phyloP scores from a whole-genome alignment of 768 basidiomycete species.

The Melanogaster broomeanus region DNA sequence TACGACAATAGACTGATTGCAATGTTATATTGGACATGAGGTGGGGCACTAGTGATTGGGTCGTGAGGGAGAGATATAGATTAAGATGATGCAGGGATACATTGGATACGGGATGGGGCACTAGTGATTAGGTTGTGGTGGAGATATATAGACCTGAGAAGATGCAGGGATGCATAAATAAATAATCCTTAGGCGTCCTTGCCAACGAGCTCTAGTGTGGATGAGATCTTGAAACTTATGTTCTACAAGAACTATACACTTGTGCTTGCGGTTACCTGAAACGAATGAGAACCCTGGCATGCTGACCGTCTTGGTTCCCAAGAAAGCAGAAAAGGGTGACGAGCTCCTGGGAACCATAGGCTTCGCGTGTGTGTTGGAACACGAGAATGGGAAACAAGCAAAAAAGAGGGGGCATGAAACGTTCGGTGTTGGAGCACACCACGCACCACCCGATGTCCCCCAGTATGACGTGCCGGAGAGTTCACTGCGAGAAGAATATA shows the following conservation, averaged over 20 bases:
- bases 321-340: slow-evolving; percentile 1
- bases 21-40: not conserved
- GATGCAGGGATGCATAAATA: slow-evolving; percentile 6
- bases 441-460: slow-evolving; percentile 1
- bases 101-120: no score
- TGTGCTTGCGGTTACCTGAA: slow-evolving; percentile 3
- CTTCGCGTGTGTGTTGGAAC: slow-evolving; percentile 7
- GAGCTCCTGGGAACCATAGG: not conserved
- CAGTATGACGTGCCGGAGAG: not conserved
- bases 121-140: not conserved
- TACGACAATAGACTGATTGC: not conserved
- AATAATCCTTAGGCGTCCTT: slow-evolving; percentile 6
- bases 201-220: slow-evolving; percentile 11
- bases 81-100: no score
- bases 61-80: no score
- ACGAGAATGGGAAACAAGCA: slow-evolving; percentile 5
- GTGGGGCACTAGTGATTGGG: no score
- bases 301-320: slow-evolving; percentile 1
- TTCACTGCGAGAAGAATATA: slow-evolving; percentile 21
- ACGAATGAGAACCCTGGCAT: slow-evolving; percentile 5
- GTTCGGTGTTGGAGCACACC: not conserved
- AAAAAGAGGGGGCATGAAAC: slow-evolving; percentile 1
- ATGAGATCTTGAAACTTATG: slow-evolving; percentile 9
- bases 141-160: slow-evolving; percentile 2
- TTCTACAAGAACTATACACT: slow-evolving; percentile 7